Evolutionary conservation across 116 monocot species (phyloP).

Genomic region (Trichopus zeylanicus): DNA sequence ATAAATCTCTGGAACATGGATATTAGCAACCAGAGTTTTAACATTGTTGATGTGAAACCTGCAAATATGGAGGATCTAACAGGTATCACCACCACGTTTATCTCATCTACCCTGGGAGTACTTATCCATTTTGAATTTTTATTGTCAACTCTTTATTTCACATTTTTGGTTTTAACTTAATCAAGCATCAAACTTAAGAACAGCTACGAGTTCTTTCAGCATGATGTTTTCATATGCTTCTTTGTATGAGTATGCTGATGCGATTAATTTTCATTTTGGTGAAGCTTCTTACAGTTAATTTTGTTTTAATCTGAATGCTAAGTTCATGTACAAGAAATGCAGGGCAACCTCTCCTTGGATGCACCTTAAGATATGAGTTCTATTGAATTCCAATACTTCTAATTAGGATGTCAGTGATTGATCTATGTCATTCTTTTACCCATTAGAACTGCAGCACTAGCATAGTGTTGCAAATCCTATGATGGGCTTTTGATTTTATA

Average conservation of each 20-base stretch:
- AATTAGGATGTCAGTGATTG: neutral
- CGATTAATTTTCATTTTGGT: too few species aligned
- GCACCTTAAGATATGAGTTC: neutral
- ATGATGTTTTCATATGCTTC: too few species aligned
- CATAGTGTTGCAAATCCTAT: neutral
- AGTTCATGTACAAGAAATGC: neutral
- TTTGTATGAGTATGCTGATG: too few species aligned
- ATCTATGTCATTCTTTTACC: neutral
- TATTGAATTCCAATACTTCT: neutral
- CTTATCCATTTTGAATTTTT: neutral
- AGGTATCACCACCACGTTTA: constrained; percentile 12
- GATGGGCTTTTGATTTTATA: neutral
- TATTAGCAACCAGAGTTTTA: constrained; percentile 54
- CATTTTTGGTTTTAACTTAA: neutral
- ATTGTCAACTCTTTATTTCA: too few species aligned
- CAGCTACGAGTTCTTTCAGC: too few species aligned
- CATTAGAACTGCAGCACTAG: too few species aligned
- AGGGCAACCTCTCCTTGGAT: neutral
- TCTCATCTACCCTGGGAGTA: neutral
- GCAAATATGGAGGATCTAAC: constrained; percentile 58
- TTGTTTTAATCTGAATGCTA: too few species aligned
- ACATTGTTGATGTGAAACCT: constrained; percentile 54
- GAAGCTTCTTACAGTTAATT: too few species aligned
- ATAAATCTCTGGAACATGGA: constrained; percentile 55
- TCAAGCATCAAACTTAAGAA: too few species aligned